Conservation (phyloP, 1,284 basidiomycete species). For the Ustilago crameri region DNA sequence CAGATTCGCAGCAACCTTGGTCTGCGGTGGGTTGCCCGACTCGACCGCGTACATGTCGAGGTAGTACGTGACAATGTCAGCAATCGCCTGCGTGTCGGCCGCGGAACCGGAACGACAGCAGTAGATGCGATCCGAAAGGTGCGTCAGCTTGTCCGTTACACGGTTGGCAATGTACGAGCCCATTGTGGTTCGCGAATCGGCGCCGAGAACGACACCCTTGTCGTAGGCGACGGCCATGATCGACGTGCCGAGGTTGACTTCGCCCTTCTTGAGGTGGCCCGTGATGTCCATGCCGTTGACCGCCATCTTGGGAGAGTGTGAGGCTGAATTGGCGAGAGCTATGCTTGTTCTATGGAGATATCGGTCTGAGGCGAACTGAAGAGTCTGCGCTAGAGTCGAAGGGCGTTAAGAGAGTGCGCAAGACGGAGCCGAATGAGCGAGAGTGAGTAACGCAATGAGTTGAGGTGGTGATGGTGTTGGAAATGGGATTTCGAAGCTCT, state of each 20-base stretch:
- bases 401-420: not conserved
- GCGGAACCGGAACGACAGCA: constrained; percentile 98
- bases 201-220: constrained; percentile 93
- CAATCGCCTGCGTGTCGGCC: constrained; percentile 94
- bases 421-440: not conserved
- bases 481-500: constrained; percentile 5
- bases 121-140: constrained; percentile 97
- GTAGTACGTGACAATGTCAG: constrained; percentile 88
- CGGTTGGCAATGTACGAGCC: constrained; percentile 98
- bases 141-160: constrained; percentile 97
- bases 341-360: not conserved
- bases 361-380: too few relatives aligned
- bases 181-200: constrained; percentile 95
- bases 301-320: constrained; percentile 22
- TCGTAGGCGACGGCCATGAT: constrained; percentile 99
- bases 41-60: constrained; percentile 86
- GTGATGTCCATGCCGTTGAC: constrained; percentile 54
- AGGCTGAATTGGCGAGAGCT: not conserved
- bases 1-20: constrained; percentile 82
- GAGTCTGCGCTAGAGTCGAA: not conserved
- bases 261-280: constrained; percentile 63
- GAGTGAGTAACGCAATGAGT: too few relatives aligned
- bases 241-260: constrained; percentile 76
- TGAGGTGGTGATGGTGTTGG: constrained; percentile 1
- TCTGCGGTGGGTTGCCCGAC: constrained; percentile 78